Evolutionary conservation across 192 early-diverging fungal species (phyloP).

Genomic region (Oehlia diaphana): DNA sequence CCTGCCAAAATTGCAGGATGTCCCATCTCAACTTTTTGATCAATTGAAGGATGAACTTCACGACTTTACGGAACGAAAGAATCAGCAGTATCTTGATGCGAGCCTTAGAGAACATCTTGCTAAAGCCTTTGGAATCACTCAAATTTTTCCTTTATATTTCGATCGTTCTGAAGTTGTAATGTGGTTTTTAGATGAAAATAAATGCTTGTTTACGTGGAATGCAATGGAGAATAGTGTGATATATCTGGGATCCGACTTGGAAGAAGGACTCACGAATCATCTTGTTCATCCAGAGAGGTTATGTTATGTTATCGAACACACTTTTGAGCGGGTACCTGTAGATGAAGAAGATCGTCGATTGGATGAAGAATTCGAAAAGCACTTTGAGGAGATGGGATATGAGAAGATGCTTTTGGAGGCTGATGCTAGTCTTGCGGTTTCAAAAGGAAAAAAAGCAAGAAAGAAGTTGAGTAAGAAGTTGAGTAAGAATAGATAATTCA

Average conservation of each 20-base stretch:
- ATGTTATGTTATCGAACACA: not conserved
- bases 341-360: not conserved
- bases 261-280: not conserved
- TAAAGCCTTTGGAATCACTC: not conserved
- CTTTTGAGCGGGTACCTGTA: not conserved
- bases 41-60: not conserved
- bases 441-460: not conserved
- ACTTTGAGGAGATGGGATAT: not conserved
- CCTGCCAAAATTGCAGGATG: not conserved
- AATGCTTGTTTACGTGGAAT: conserved; percentile 1
- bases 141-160: conserved; percentile 19
- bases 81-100: not conserved
- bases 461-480: not conserved
- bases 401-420: not conserved
- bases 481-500: not conserved
- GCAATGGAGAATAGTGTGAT: not conserved
- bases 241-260: conserved; percentile 14
- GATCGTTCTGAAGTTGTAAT: not conserved
- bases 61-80: not conserved
- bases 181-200: conserved; percentile 4
- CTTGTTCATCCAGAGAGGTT: not conserved
- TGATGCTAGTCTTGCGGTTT: not conserved
- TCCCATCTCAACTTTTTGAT: not conserved
- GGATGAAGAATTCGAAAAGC: not conserved
- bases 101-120: not conserved